Base-by-base conservation (phyloP, 2,329 filamentous ascomycete genomes). In the Calonectria pseudoreteaudii region DNA sequence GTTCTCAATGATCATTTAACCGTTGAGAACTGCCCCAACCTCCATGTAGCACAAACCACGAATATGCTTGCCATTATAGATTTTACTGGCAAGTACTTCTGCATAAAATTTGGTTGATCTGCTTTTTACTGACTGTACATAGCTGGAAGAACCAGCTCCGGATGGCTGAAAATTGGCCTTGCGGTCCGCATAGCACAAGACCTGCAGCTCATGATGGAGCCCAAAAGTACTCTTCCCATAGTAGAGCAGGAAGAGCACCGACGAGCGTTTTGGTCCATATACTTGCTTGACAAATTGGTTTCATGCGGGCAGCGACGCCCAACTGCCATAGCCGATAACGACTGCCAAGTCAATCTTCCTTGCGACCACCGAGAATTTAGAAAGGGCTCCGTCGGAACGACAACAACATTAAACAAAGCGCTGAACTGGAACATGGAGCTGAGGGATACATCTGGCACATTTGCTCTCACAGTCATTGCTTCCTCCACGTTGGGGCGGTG, bases 181-280 rank as follows among this genome's bases (percentile, higher is more conserved):
- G 75, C 81, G 7, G 78, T 80, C 18, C 80, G 83, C n/a, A 81
- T 85, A 47, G 81, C 82, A 1, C 84, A 85, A 67, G 82, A 82
- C 66, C 62, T 84, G 20, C 74, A 76, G 5, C 77, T 85, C n/a
- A 83, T 82, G 79, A 66, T 77, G 20, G 83, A 85, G 49, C 80
- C 82, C 8, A 65, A 72, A 2, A 23, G 53, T 1, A 20, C 36
- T 16, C 74, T 82, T 1, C 49, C 75, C 5, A 53, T 67, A 11
- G 60, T 76, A 5, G 80, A 84, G 28, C 77, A 81, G 69, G 83
- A 84, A 71, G 83, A 85, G 72, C 78, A 81, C 16, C 75, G 83
- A 14, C 77, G 81, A 23, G 78, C 81, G 0, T 85, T 85, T 66
- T 85, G 84, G 84, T 85, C 84, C 10, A 76, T 85, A 18, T 85